Conservation (phyloP, 2,329 filamentous ascomycete species). For the Elsinoe necatrix region DNA sequence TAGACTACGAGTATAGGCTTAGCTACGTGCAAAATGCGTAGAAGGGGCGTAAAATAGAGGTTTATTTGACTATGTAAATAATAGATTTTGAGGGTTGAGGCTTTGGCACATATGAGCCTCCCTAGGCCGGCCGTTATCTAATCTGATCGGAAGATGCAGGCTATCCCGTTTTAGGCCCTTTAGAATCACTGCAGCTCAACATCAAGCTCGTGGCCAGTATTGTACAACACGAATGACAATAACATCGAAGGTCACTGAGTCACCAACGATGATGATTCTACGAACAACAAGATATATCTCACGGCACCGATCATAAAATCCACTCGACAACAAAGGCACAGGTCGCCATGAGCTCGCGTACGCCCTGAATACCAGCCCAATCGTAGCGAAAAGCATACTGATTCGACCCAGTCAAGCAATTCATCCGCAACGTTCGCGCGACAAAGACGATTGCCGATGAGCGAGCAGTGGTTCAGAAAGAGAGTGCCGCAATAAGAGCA, state of each 20-base stretch:
- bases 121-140: too few relatives aligned
- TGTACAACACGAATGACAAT: neutral
- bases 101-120: too few relatives aligned
- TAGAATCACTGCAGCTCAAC: conserved; percentile 5
- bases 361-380: conserved; percentile 26
- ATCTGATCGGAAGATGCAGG: neutral
- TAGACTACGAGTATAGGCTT: too few relatives aligned
- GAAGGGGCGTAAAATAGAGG: too few relatives aligned
- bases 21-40: too few relatives aligned
- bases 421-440: conserved; percentile 97
- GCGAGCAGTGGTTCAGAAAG: conserved; percentile 95
- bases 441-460: conserved; percentile 99
- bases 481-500: conserved; percentile 93
- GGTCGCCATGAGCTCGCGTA: conserved; percentile 49
- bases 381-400: conserved; percentile 14
- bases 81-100: too few relatives aligned
- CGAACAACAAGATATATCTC: neutral
- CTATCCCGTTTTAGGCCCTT: neutral
- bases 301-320: neutral
- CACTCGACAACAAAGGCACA: neutral
- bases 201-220: neutral
- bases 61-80: too few relatives aligned
- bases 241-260: neutral
- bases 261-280: conserved; percentile 5
- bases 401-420: conserved; percentile 75